Evolutionary conservation across 305 asterid genomes (phyloP).

Genomic region (Fraxinus baroniana): DNA sequence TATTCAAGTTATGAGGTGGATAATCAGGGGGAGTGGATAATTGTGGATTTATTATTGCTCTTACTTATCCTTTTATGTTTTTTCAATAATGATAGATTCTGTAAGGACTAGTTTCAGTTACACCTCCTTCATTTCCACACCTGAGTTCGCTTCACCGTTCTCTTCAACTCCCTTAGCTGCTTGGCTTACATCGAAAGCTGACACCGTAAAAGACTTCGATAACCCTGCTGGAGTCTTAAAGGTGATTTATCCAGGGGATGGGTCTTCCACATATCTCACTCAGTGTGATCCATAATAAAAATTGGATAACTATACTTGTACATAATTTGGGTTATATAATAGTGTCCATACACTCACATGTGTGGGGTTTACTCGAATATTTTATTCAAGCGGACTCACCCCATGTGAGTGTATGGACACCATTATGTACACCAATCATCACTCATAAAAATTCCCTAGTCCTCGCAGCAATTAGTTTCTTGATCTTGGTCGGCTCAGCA

Average conservation of each 20-base stretch:
- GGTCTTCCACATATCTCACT: slow-evolving; percentile 37
- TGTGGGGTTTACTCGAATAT: no score
- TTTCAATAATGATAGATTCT: background rate
- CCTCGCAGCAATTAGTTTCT: slow-evolving; percentile 54
- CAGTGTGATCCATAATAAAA: slow-evolving; percentile 46
- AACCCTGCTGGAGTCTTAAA: slow-evolving; percentile 56
- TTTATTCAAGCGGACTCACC: no score
- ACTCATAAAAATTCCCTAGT: slow-evolving; percentile 56
- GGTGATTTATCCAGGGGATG: slow-evolving; percentile 49
- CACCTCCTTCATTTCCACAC: slow-evolving; percentile 29
- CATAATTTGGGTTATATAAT: no score
- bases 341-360: no score
- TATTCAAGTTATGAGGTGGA: background rate
- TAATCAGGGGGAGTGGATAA: background rate
- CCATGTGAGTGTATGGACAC: no score
- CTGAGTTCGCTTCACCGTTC: background rate
- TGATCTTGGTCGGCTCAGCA: slow-evolving; percentile 43
- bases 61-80: background rate
- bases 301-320: no score
- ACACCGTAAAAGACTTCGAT: slow-evolving; percentile 41
- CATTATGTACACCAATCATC: no score
- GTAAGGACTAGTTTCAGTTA: background rate
- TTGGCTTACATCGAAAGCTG: slow-evolving; percentile 30
- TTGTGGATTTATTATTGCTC: background rate
- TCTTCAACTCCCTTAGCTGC: slow-evolving; percentile 4